Conservation (phyloP, 2,329 filamentous ascomycete genomes). For the Diaporthe eres region DNA sequence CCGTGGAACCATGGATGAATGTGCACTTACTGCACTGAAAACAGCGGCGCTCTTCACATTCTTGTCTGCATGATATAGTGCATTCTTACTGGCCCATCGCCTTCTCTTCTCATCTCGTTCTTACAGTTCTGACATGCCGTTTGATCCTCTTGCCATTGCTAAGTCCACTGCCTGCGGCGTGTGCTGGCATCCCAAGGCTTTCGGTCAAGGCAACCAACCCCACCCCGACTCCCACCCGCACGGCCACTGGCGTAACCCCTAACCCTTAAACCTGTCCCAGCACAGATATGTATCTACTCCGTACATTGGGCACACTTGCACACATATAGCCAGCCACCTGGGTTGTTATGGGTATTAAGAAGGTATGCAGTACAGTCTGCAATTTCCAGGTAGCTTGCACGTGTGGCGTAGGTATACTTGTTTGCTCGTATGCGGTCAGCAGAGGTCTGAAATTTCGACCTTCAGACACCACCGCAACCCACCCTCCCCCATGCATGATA, state of each 20-base stretch:
- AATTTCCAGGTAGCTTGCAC: too few species aligned
- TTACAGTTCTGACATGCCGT: neutral
- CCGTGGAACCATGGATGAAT: slow-evolving; percentile 17
- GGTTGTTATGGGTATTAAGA: neutral
- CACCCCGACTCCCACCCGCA: neutral
- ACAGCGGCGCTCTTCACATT: too few species aligned
- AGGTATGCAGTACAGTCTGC: neutral
- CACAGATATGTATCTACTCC: neutral
- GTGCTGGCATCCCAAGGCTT: too few species aligned
- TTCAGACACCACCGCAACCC: neutral
- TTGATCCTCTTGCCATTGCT: neutral
- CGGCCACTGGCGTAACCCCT: neutral
- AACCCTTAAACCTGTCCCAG: neutral
- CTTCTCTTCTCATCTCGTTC: slow-evolving; percentile 5
- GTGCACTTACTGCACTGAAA: neutral
- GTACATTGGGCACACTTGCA: neutral
- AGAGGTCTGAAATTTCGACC: neutral
- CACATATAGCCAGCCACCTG: neutral
- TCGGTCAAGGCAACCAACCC: too few species aligned
- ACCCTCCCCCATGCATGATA: too few species aligned
- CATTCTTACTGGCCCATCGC: neutral
- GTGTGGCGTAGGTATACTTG: neutral
- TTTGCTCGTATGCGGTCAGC: neutral
- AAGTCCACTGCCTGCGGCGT: too few species aligned
- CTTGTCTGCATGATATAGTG: neutral